Percentiles rank a stretch among this genome's conserved stretches.
These are phyloP conservation scores for Hyparrhenia diplandra DNA, from an alignment of 176 grass and related monocot species.

Conservation along the genomic window DNA sequence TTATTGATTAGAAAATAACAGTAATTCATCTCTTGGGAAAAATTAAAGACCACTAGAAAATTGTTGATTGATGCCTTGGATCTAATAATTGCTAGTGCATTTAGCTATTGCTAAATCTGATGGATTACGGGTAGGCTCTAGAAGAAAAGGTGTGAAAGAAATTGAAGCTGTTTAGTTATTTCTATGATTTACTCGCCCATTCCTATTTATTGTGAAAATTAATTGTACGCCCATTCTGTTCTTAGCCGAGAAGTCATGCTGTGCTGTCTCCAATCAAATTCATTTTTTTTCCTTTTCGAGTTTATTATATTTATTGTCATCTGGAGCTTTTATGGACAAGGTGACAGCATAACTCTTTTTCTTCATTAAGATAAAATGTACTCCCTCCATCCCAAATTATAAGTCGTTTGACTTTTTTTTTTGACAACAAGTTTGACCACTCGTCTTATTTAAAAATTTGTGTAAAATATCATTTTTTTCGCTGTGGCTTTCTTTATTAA, in stretches of 20 bases:
- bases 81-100: constrained; percentile 7
- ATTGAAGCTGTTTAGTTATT: not conserved
- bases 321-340: not conserved
- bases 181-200: constrained; percentile 23
- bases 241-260: not conserved
- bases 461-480: no score
- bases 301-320: not conserved
- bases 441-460: no score
- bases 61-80: not conserved
- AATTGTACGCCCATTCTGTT: not conserved
- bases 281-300: not conserved
- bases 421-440: no score
- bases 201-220: constrained; percentile 9
- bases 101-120: not conserved
- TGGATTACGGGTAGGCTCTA: not conserved
- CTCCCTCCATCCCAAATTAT: no score
- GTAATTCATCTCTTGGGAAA: not conserved
- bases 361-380: not conserved
- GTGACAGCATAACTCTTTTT: not conserved
- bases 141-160: not conserved
- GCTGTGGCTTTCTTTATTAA: no score
- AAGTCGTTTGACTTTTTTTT: no score
- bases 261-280: not conserved
- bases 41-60: not conserved
- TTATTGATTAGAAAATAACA: not conserved